These are phyloP conservation scores for Castanea sativa DNA, from an alignment of 306 rosid species.

Conservation along the genomic window DNA sequence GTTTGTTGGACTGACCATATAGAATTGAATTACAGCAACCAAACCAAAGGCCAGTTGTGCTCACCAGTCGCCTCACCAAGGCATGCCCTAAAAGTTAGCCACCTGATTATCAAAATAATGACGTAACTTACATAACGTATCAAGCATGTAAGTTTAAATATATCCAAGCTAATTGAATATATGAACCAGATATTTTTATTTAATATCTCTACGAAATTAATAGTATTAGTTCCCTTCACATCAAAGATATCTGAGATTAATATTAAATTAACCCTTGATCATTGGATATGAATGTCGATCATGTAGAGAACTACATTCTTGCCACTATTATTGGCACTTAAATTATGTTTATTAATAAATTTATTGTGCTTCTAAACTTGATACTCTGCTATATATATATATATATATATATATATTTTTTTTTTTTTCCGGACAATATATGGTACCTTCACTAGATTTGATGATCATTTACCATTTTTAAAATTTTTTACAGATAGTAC, in stretches of 20 bases:
- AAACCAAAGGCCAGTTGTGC: no score
- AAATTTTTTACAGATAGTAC: neutral
- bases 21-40: no score
- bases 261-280: neutral
- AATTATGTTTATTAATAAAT: neutral
- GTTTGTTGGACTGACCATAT: no score
- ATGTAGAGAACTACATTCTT: neutral
- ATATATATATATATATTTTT: neutral
- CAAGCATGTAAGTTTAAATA: neutral
- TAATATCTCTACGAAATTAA: neutral
- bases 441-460: neutral
- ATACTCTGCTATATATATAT: neutral
- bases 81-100: neutral
- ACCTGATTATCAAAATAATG: neutral
- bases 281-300: neutral
- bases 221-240: neutral
- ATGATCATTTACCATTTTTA: neutral
- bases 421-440: neutral
- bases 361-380: neutral
- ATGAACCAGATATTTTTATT: neutral
- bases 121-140: neutral
- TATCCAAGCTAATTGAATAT: neutral
- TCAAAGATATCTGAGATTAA: neutral
- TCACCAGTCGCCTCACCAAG: no score
- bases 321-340: neutral